phyloP scores from a whole-genome alignment of 2,329 filamentous ascomycete genomes.

The Anthostomella pinea region DNA sequence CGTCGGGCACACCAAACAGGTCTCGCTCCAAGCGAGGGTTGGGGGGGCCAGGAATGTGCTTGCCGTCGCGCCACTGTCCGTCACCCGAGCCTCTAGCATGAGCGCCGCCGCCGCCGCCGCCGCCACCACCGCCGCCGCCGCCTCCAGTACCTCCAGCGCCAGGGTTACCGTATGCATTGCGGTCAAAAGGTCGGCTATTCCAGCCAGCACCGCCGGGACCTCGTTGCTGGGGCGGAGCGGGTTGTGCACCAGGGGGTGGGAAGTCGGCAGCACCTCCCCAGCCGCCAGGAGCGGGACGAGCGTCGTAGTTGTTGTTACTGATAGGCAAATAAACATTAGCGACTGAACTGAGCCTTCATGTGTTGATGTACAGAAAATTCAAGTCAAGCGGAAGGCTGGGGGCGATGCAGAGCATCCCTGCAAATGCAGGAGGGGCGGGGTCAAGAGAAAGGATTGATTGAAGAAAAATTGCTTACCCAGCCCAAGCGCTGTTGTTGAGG shows the following conservation, averaged over 20 bases:
- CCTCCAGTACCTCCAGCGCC: conserved; percentile 36
- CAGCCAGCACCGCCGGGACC: conserved; percentile 26
- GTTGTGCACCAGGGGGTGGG: conserved; percentile 26
- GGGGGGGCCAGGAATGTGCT: conserved; percentile 85
- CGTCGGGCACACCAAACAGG: conserved; percentile 86
- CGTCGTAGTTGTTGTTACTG: conserved; percentile 49
- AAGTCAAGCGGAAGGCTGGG: too few species aligned
- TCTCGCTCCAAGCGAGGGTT: conserved; percentile 93
- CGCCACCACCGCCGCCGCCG: conserved; percentile 42
- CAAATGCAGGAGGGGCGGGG: too few species aligned
- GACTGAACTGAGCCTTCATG: too few species aligned
- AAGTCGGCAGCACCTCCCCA: conserved; percentile 36
- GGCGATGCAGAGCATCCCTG: too few species aligned
- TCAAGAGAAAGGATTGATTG: conserved; percentile 2
- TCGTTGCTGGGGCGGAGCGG: conserved; percentile 20
- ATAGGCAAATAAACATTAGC: conserved; percentile 24
- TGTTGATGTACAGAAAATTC: too few species aligned
- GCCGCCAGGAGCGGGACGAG: conserved; percentile 32
- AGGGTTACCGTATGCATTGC: conserved; percentile 59
- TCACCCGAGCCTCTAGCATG: conserved; percentile 82
- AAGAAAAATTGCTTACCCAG: conserved; percentile 46
- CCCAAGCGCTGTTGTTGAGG: conserved; percentile 64
- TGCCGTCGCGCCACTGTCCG: conserved; percentile 94
- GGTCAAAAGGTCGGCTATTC: conserved; percentile 49
- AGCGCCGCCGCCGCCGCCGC: conserved; percentile 51